Conservation (phyloP, 78 protist species). For the Neovahlkampfia damariscottae region DNA sequence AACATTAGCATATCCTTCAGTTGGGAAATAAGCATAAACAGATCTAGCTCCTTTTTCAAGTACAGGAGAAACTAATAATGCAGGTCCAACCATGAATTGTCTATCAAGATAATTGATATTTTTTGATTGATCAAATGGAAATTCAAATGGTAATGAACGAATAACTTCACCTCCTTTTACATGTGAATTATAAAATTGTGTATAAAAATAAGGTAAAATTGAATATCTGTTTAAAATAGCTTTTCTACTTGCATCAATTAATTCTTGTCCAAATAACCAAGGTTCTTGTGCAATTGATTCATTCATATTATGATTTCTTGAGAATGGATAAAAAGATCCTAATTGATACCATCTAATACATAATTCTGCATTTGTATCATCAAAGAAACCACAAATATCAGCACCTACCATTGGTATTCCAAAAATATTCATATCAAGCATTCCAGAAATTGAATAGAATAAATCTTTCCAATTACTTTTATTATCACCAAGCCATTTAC, state of each 20-base stretch:
- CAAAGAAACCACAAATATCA: slow-evolving; percentile 96
- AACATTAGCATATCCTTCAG: neutral
- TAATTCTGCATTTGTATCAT: slow-evolving; percentile 83
- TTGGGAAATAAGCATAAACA: slow-evolving; percentile 33
- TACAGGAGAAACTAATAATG: slow-evolving; percentile 54
- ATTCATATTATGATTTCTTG: slow-evolving; percentile 89
- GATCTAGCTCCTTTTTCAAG: neutral
- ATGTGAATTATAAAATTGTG: slow-evolving; percentile 49
- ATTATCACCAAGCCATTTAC: slow-evolving; percentile 99
- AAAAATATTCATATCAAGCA: slow-evolving; percentile 63
- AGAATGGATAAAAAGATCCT: slow-evolving; percentile 93
- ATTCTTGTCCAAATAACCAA: slow-evolving; percentile 79
- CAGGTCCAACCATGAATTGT: slow-evolving; percentile 46
- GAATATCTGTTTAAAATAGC: slow-evolving; percentile 67
- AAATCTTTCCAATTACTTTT: slow-evolving; percentile 86
- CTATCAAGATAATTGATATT: slow-evolving; percentile 1
- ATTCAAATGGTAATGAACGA: slow-evolving; percentile 66
- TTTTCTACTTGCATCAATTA: slow-evolving; percentile 17
- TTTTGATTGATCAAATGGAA: slow-evolving; percentile 28
- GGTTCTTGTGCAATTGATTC: slow-evolving; percentile 91
- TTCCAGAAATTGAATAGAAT: slow-evolving; percentile 59
- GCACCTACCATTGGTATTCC: slow-evolving; percentile 86
- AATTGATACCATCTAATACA: slow-evolving; percentile 88
- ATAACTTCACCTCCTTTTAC: slow-evolving; percentile 60
- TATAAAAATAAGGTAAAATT: slow-evolving; percentile 77